Percentiles rank a stretch among this genome's conserved stretches.
phyloP scores from a whole-genome alignment of 2,329 filamentous ascomycete species.

The Neofusicoccum umdonicola region DNA sequence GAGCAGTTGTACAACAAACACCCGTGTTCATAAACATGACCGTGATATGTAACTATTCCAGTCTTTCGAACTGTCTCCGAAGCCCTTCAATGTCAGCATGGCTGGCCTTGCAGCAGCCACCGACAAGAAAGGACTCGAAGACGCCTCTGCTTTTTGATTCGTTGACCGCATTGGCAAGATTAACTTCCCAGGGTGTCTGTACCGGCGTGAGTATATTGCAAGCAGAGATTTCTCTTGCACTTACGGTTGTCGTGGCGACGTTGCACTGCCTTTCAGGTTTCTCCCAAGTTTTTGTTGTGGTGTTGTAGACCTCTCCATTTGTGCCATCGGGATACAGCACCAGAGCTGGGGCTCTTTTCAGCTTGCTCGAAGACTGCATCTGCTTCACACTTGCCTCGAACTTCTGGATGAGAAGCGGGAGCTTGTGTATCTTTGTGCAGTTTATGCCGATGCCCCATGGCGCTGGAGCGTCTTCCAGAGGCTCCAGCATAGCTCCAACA shows the following conservation, averaged over 20 bases:
- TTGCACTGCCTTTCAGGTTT: background rate
- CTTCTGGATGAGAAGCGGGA: background rate
- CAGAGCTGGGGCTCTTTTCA: background rate
- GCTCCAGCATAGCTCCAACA: background rate
- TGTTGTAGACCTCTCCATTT: slow-evolving; percentile 3
- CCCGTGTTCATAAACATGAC: no score
- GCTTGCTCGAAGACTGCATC: background rate
- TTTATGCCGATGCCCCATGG: slow-evolving; percentile 1
- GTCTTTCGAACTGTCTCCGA: background rate
- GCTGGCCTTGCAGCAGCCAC: slow-evolving; percentile 2
- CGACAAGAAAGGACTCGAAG: background rate
- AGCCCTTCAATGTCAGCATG: background rate
- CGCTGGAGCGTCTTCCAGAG: background rate
- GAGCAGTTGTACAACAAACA: no score
- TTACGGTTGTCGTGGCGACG: background rate
- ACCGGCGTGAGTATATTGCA: background rate
- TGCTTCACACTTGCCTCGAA: background rate
- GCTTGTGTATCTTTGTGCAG: slow-evolving; percentile 1
- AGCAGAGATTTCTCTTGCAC: background rate
- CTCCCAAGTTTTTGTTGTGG: background rate
- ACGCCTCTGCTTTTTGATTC: background rate
- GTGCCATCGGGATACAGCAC: background rate
- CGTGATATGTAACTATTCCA: background rate
- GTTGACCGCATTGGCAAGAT: background rate
- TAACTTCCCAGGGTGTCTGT: background rate